These are phyloP conservation scores for Entonaema liquescens DNA, from an alignment of 495 filamentous ascomycete genomes.

Conservation along the genomic window DNA sequence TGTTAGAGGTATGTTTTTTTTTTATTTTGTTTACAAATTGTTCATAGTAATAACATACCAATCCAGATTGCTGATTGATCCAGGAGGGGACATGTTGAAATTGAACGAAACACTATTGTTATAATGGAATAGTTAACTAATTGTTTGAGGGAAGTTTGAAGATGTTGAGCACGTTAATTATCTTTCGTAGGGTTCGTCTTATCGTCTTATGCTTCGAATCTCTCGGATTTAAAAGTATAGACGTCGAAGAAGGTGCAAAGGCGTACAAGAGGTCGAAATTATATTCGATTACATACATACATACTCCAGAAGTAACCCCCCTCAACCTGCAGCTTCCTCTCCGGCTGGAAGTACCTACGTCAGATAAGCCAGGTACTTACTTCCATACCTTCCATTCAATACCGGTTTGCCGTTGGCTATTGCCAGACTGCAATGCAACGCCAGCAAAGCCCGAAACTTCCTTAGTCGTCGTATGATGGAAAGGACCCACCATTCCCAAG, in stretches of 20 bases:
- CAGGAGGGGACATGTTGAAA: conserved; percentile 42
- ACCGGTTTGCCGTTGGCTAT: conserved; percentile 23
- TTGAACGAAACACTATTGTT: conserved; percentile 4
- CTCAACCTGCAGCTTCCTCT: conserved; percentile 24
- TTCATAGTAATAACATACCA: conserved; percentile 38
- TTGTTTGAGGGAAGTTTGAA: neutral
- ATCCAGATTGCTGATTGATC: conserved; percentile 45
- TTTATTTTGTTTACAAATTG: neutral
- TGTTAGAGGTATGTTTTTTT: conserved; percentile 30
- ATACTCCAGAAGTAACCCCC: conserved; percentile 22
- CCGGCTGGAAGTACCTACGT: conserved; percentile 19
- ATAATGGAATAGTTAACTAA: conserved; percentile 3
- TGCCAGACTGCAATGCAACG: conserved; percentile 40
- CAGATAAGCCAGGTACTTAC: conserved; percentile 30
- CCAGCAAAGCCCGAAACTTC: conserved; percentile 39
- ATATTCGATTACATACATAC: conserved; percentile 2
- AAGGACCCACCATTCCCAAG: conserved; percentile 25
- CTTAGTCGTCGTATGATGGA: conserved; percentile 37
- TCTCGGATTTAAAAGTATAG: conserved; percentile 34
- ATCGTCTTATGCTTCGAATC: conserved; percentile 21
- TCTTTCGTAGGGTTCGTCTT: conserved; percentile 1
- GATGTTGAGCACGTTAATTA: neutral
- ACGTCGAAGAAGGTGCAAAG: conserved; percentile 1
- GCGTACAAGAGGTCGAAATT: neutral
- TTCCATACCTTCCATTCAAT: conserved; percentile 23